Base-by-base conservation (phyloP, 345 rosid species). In the Melaleuca alternifolia region DNA sequence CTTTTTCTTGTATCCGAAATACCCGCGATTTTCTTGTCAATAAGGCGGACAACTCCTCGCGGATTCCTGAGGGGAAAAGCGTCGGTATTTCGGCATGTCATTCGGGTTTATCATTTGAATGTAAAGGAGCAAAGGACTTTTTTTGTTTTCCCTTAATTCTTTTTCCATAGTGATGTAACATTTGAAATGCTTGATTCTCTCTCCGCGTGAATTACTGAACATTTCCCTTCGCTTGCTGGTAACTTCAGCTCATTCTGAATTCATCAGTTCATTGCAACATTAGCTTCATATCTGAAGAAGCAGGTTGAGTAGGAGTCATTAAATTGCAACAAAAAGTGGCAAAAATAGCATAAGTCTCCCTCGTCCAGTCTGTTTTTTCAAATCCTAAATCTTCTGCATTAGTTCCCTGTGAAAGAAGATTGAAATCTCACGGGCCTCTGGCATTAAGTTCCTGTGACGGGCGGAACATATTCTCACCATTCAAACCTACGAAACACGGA, bases 1-100 rank as follows among this genome's bases (percentile, higher is more conserved):
- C 79, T 71, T 71, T 71, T 71, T 33, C 79, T 71, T 71, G 26
- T 56, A 83, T 52, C 81, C 56, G 57, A 62, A 86, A 86, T 86
- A 86, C 88, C 85, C 88, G 33, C 85, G 85, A 86, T 86, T 86
- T 86, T 83, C 88, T 83, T 37, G 82, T 48, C 85, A 51, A 30
- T 53, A 15, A 8, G 44, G 30, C 28, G 41, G 71, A 44, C 50
- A 83, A 52, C 61, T 20, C 24, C 46, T 6, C 15, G 56, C 44
- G 54, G 18, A 50, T 54, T 53, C 26, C 21, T 37, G 82, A 53
- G 48, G 88, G 65, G 82, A 62, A 86, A 86, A 86, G 85, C 85
- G 85, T 33, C 61, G 85, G 88, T 82, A 86, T 86, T 86, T 82
- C 3, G 85, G 88, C 51, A 71, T 33, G 79, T 71, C 48, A 20